These are phyloP conservation scores for Euphorbia lathyris DNA, from an alignment of 345 rosid species.

Conservation along the genomic window DNA sequence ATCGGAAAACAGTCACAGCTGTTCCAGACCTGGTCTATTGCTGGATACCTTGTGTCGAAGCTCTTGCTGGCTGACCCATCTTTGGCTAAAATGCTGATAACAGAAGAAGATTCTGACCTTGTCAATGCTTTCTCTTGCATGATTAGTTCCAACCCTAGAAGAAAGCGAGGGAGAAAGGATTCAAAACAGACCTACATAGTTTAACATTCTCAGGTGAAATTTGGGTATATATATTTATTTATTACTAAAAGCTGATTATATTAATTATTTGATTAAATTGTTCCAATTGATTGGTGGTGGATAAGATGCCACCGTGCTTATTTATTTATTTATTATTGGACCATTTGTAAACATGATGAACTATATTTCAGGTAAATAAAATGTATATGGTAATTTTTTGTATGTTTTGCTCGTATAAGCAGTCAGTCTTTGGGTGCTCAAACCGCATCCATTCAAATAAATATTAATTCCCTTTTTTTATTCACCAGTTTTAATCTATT, in stretches of 20 bases:
- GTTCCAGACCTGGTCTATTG: conserved; percentile 56
- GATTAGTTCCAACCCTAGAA: conserved; percentile 53
- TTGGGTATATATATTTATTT: conserved; percentile 1
- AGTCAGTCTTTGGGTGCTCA: too few relatives aligned
- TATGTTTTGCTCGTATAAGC: too few relatives aligned
- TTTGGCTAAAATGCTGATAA: conserved; percentile 41
- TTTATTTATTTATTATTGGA: background rate
- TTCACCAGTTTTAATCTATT: too few relatives aligned
- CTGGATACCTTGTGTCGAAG: conserved; percentile 53
- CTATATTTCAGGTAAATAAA: too few relatives aligned
- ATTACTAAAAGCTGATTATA: background rate
- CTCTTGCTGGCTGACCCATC: conserved; percentile 40
- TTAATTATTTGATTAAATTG: background rate
- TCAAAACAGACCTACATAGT: conserved; percentile 41
- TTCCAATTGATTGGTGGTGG: conserved; percentile 10
- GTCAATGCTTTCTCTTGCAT: conserved; percentile 53
- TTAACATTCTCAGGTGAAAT: conserved; percentile 11
- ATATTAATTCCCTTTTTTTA: too few relatives aligned
- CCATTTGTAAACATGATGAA: too few relatives aligned
- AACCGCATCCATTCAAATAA: too few relatives aligned
- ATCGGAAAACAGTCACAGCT: conserved; percentile 45
- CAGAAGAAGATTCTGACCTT: conserved; percentile 46
- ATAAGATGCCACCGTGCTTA: background rate
- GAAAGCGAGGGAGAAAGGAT: conserved; percentile 40
- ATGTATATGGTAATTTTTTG: too few relatives aligned